These are phyloP conservation scores for Penicillium canariense DNA, from an alignment of 495 filamentous ascomycete genomes.

Conservation along the genomic window DNA sequence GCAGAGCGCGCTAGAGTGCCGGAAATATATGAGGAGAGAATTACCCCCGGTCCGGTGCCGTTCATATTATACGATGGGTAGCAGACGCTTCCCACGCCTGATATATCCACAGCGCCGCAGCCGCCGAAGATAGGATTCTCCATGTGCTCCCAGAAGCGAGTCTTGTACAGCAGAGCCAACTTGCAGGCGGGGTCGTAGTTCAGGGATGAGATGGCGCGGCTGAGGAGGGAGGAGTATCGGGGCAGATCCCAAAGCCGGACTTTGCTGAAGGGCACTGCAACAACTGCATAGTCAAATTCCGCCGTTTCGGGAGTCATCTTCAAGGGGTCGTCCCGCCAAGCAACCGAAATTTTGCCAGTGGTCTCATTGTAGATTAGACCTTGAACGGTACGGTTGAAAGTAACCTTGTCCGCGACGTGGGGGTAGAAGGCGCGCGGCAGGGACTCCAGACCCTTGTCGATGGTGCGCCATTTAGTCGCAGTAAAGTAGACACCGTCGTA, in stretches of 20 bases:
- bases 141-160: conserved; percentile 68
- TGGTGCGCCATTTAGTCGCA: conserved; percentile 60
- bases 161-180: conserved; percentile 59
- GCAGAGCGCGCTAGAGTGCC: conserved; percentile 45
- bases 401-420: conserved; percentile 51
- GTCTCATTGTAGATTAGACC: conserved; percentile 39
- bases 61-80: conserved; percentile 66
- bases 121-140: conserved; percentile 60
- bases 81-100: conserved; percentile 57
- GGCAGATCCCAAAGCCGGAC: conserved; percentile 54
- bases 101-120: conserved; percentile 56
- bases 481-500: conserved; percentile 55
- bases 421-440: conserved; percentile 63
- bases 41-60: conserved; percentile 56
- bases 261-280: conserved; percentile 60
- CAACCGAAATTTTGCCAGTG: conserved; percentile 45
- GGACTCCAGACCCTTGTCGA: conserved; percentile 60
- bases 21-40: conserved; percentile 58
- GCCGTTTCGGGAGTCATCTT: conserved; percentile 43
- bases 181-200: conserved; percentile 62
- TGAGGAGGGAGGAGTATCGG: conserved; percentile 48
- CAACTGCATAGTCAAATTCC: conserved; percentile 63
- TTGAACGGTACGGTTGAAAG: conserved; percentile 53
- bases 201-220: conserved; percentile 58
- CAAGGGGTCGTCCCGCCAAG: conserved; percentile 44